Conservation (phyloP, 306 rosid species). For the Gleditsia sinensis region DNA sequence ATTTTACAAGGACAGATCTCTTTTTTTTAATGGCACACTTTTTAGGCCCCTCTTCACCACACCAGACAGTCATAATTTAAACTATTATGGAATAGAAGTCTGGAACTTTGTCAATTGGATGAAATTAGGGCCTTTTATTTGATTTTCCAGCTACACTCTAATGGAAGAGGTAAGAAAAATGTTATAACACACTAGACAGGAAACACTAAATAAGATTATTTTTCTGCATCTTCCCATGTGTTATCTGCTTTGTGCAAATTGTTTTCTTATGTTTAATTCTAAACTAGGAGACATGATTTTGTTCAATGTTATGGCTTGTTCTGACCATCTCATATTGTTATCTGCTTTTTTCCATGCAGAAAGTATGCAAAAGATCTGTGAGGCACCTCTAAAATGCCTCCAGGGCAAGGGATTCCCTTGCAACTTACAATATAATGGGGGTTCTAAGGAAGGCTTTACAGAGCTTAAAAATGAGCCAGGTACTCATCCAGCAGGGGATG, state of each 20-base stretch:
- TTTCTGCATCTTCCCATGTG: neutral
- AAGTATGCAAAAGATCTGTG: slow-evolving; percentile 69
- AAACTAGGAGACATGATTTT: slow-evolving; percentile 5
- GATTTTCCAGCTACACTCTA: neutral
- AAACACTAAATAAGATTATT: neutral
- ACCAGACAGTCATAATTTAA: neutral
- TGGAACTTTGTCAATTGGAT: neutral
- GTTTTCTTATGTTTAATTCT: slow-evolving; percentile 1
- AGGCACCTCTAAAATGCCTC: slow-evolving; percentile 88
- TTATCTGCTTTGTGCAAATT: neutral
- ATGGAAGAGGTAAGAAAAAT: too few relatives aligned
- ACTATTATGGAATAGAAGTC: neutral
- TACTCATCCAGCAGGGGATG: slow-evolving; percentile 55
- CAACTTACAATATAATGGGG: slow-evolving; percentile 57
- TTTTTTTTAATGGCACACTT: too few relatives aligned
- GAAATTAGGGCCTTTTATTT: neutral
- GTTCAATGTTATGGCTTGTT: slow-evolving; percentile 1
- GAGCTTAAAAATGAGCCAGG: slow-evolving; percentile 51
- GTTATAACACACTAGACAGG: neutral
- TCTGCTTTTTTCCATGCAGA: slow-evolving; percentile 53
- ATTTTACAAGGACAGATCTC: too few relatives aligned
- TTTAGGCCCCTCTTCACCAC: neutral
- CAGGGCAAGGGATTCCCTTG: slow-evolving; percentile 69
- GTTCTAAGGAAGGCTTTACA: slow-evolving; percentile 53
- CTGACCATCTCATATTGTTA: slow-evolving; percentile 6